phyloP scores from a whole-genome alignment of 164 flowering plant genomes.

The Stephania japonica region DNA sequence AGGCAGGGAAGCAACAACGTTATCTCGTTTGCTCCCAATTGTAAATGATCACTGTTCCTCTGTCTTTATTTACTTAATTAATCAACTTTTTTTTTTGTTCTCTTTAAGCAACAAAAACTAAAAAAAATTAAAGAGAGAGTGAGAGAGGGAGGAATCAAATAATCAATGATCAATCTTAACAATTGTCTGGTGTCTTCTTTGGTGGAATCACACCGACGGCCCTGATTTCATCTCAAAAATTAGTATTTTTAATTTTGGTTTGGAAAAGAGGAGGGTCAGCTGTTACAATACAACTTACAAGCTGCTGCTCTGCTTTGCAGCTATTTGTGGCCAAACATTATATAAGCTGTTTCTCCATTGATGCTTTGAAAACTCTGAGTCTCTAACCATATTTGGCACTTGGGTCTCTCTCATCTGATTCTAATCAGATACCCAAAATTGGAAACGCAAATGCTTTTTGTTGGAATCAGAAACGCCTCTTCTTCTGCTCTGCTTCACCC shows the following conservation, averaged over 20 bases:
- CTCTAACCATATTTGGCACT: background rate
- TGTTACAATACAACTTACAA: background rate
- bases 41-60: background rate
- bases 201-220: background rate
- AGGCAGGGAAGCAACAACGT: background rate
- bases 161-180: background rate
- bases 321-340: background rate
- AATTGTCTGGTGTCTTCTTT: conserved; percentile 1
- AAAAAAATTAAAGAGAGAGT: too few species aligned
- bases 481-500: background rate
- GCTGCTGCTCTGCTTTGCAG: background rate
- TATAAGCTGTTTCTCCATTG: background rate
- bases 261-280: too few species aligned
- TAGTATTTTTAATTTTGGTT: too few species aligned
- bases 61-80: too few species aligned
- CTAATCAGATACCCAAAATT: background rate
- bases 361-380: background rate
- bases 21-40: conserved; percentile 1
- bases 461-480: background rate
- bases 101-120: background rate
- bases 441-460: background rate
- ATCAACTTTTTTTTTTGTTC: too few species aligned
- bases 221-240: background rate
- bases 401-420: background rate
- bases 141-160: too few species aligned